These are phyloP conservation scores for Retiboletus flavoniger DNA, from an alignment of 1,284 basidiomycete genomes.

Conservation along the genomic window DNA sequence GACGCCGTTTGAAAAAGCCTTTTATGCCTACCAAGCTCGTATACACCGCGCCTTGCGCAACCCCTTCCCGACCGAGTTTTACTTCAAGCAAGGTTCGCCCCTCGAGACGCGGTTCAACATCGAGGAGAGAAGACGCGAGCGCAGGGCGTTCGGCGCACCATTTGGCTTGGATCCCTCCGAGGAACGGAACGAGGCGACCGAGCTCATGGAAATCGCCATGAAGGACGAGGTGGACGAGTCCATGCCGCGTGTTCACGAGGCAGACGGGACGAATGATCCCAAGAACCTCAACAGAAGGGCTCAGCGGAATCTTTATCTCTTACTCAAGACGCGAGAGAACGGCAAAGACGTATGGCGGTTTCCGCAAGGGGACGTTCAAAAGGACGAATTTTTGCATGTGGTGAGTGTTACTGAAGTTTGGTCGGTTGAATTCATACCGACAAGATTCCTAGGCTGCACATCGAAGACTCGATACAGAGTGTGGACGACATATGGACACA, in stretches of 20 bases:
- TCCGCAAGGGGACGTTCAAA: conserved; percentile 66
- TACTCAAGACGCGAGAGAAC: conserved; percentile 56
- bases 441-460: conserved; percentile 57
- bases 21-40: conserved; percentile 83
- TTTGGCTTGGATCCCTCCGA: conserved; percentile 50
- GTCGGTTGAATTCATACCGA: conserved; percentile 1
- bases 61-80: conserved; percentile 88
- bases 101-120: conserved; percentile 79
- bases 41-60: conserved; percentile 85
- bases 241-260: conserved; percentile 57
- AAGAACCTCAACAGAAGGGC: conserved; percentile 80
- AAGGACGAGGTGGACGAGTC: conserved; percentile 64
- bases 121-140: conserved; percentile 71
- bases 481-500: conserved; percentile 74
- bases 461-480: conserved; percentile 62
- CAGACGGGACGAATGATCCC: conserved; percentile 62
- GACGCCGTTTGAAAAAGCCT: conserved; percentile 78
- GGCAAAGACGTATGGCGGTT: conserved; percentile 75
- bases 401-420: conserved; percentile 37
- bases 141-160: conserved; percentile 64
- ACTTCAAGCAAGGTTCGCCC: conserved; percentile 92
- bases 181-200: conserved; percentile 48
- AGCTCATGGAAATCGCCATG: conserved; percentile 58
- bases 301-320: conserved; percentile 83
- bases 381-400: conserved; percentile 68